A percentile compares a stretch with the other conserved stretches of the same genome.
phyloP scores from a whole-genome alignment of 2,329 filamentous ascomycete genomes.

The Colletotrichum agaves region DNA sequence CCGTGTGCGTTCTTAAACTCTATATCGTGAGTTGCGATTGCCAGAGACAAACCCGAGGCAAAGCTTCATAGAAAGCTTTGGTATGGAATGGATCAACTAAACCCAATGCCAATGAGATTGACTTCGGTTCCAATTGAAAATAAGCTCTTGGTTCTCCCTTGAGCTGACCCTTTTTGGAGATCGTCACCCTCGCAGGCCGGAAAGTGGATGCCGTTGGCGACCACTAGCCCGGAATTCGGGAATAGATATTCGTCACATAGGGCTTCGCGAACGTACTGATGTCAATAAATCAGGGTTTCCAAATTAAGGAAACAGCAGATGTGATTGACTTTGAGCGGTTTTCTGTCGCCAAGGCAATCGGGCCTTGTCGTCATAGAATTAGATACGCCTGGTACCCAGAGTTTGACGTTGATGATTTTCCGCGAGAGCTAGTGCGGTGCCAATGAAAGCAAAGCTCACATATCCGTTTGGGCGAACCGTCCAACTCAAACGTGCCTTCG shows the following conservation, averaged over 20 bases:
- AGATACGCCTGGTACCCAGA: not conserved
- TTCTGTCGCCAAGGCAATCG: not conserved
- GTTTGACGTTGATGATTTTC: conserved; percentile 30
- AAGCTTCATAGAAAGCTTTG: not conserved
- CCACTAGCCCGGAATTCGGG: not conserved
- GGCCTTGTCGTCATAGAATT: not conserved
- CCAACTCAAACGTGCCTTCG: conserved; percentile 8
- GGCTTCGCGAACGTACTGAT: not conserved
- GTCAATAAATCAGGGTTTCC: not conserved
- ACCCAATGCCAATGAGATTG: not conserved
- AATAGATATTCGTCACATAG: not conserved
- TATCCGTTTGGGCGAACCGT: conserved; percentile 1
- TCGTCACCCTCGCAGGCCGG: conserved; percentile 13
- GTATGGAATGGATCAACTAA: not conserved
- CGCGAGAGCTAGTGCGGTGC: conserved; percentile 14
- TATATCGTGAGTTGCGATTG: not conserved
- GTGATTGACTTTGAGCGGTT: not conserved
- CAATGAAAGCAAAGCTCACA: conserved; percentile 7
- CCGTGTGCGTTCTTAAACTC: not conserved
- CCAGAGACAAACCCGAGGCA: not conserved
- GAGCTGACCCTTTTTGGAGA: conserved; percentile 9
- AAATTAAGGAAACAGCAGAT: conserved; percentile 1
- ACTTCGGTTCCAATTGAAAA: not conserved
- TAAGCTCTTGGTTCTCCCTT: not conserved
- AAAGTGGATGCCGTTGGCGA: not conserved